Evolutionary conservation across 179 eudicot genomes (phyloP).

Genomic region (Patellifolia procumbens): DNA sequence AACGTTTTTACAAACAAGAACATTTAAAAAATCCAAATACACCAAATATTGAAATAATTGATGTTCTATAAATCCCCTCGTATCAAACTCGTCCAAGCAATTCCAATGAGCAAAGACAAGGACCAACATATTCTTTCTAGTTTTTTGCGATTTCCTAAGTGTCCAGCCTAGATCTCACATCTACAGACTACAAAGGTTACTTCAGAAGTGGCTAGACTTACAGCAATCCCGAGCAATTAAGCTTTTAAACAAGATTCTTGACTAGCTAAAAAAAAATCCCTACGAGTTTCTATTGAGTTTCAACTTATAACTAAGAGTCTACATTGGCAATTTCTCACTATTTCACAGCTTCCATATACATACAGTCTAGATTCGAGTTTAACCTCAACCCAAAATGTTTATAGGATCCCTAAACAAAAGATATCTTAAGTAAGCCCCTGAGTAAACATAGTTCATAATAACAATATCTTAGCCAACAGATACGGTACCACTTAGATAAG

Average conservation of each 20-base stretch:
- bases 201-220: neutral
- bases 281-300: constrained; percentile 1
- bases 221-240: neutral
- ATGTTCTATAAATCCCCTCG: neutral
- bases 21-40: neutral
- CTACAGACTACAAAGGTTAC: neutral
- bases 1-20: neutral
- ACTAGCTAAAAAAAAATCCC: neutral
- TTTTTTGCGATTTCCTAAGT: neutral
- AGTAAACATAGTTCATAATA: neutral
- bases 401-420: neutral
- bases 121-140: neutral
- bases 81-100: neutral
- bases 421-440: neutral
- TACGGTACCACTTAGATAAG: neutral
- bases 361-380: neutral
- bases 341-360: neutral
- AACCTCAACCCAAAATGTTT: neutral
- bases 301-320: neutral
- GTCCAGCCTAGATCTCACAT: neutral
- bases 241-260: neutral
- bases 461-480: neutral
- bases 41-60: neutral
- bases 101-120: neutral
- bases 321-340: neutral